Base-by-base conservation (phyloP, 805 yeast genomes). In the Wickerhamomyces strasburgensis region DNA sequence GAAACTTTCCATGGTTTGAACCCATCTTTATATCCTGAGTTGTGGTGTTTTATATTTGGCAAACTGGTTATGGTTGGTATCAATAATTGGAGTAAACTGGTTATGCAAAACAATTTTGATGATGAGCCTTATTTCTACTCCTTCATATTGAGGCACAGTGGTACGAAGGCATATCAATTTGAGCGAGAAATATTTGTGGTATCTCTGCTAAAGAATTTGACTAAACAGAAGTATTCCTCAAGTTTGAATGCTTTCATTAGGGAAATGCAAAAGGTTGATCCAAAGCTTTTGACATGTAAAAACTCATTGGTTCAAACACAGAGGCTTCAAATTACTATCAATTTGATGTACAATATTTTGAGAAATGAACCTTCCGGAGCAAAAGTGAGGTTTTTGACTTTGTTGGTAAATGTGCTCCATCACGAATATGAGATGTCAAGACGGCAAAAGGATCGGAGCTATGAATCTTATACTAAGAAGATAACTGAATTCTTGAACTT, bases 81-180 rank as follows among this genome's bases (percentile, higher is more conserved):
- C 14, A 53, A 42, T 5, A 48, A 42, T 24, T 54, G 58, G 58
- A 39, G 48, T 24, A 40, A 47, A 5, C 19, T 54, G 29, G 45
- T 54, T 9, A 44, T 42, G 9, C 42, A 44, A 19, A 45, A 47
- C 35, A 35, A 48, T 14, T 49, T 54, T 33, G 42, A 41, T 3
- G 53, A 54, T 34, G 55, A 52, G 19, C 43, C 50, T 3, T 37
- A 37, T 14, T 38, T 51, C 2, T 51, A 33, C 27, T 27, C 49
- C 2, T 48, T 35, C 35, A 48, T 52, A 14, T 33, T 54, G 10
- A 45, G 37, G 15, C 44, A 46, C 18, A 44, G 52, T 1, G 51
- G 52, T 1, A 2, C 11, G 0, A 25, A 34, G 15, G 37, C 40
- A 3, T 52, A 52, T 28, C 28, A 33, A 11, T 11, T 40, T n/a